Conservation (phyloP, 177 flowering plant species). For the Telopea speciosissima region DNA sequence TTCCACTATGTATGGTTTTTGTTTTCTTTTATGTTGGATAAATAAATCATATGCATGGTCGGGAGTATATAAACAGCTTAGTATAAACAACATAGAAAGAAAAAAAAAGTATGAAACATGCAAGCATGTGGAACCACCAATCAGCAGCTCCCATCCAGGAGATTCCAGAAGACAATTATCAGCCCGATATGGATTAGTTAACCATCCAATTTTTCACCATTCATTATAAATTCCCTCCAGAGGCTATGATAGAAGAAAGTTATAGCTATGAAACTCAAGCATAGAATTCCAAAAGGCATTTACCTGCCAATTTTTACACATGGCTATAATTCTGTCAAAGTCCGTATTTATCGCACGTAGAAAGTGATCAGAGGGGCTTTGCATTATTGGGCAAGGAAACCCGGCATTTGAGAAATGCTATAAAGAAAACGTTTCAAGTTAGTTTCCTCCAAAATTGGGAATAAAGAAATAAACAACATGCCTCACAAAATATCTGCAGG, state of each 20-base stretch:
- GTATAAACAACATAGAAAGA: neutral
- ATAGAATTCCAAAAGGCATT: neutral
- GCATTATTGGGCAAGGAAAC: conserved; percentile 99
- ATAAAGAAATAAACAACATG: neutral
- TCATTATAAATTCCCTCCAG: neutral
- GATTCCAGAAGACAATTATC: neutral
- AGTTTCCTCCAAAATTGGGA: neutral
- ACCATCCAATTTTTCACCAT: neutral
- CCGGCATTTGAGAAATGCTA: conserved; percentile 99
- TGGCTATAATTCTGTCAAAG: conserved; percentile 93
- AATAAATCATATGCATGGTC: neutral
- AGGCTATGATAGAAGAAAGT: neutral
- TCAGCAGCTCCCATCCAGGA: neutral
- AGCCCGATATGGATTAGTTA: neutral
- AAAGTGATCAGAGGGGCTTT: conserved; percentile 99
- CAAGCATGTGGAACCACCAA: neutral
- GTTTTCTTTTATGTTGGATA: too few relatives aligned
- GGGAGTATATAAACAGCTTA: neutral
- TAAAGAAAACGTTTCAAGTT: conserved; percentile 14
- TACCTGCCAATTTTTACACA: conserved; percentile 99
- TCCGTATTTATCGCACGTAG: conserved; percentile 95
- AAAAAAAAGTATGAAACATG: neutral
- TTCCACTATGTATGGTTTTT: neutral
- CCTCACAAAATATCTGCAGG: neutral
- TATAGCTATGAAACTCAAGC: neutral